A percentile compares a stretch with the other conserved stretches of the same genome.
These are phyloP conservation scores for Exophiala sideris DNA, from an alignment of 2,329 filamentous ascomycete species.

Conservation along the genomic window DNA sequence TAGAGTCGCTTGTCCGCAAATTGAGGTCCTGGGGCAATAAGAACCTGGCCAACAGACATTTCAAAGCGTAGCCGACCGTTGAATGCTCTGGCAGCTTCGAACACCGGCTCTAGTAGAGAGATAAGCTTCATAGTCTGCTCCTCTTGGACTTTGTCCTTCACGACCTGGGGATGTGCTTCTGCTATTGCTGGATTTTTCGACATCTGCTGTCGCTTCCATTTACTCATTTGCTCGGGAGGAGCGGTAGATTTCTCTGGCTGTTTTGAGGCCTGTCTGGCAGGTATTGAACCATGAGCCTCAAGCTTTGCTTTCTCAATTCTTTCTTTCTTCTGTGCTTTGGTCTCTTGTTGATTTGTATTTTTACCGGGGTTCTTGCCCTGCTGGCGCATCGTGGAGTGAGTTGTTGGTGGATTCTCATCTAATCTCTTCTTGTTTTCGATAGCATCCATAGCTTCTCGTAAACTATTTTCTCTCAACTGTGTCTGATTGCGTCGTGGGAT, in stretches of 20 bases:
- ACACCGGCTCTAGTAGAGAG: conserved; percentile 30
- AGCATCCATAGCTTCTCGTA: conserved; percentile 8
- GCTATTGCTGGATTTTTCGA: conserved; percentile 16
- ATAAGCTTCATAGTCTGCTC: conserved; percentile 30
- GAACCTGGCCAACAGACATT: conserved; percentile 37
- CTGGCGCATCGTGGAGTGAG: conserved; percentile 23
- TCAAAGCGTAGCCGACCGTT: conserved; percentile 36
- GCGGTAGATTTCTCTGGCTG: neutral
- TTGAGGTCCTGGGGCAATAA: conserved; percentile 29
- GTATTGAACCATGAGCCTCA: conserved; percentile 16
- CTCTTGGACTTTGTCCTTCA: conserved; percentile 6
- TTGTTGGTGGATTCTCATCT: conserved; percentile 4
- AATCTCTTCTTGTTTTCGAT: conserved; percentile 13
- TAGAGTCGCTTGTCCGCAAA: conserved; percentile 7
- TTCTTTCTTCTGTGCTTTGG: conserved; percentile 13
- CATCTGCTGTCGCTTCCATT: conserved; percentile 16
- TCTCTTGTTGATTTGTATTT: conserved; percentile 13
- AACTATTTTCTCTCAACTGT: conserved; percentile 4
- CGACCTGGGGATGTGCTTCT: conserved; percentile 7
- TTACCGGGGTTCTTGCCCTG: conserved; percentile 22
- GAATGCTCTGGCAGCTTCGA: conserved; percentile 36
- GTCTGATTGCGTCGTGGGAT: conserved; percentile 6
- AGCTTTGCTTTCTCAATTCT: conserved; percentile 6
- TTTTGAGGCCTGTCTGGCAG: neutral
- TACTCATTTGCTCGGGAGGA: conserved; percentile 11